Base-by-base conservation (phyloP, 1,139 yeast genomes). In the Diutina catenulata region DNA sequence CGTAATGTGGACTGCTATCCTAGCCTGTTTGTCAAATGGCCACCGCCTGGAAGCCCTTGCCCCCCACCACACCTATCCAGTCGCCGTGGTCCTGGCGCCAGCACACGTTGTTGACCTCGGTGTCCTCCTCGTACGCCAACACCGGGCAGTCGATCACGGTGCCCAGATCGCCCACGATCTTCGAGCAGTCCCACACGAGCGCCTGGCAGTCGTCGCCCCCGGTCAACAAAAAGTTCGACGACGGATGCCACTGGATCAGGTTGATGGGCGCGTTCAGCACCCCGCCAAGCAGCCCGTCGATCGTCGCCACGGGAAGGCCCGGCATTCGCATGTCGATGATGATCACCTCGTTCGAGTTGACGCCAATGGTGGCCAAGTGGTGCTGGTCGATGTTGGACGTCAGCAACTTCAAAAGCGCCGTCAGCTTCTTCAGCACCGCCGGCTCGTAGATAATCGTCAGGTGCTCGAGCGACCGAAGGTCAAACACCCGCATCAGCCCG, bases 131-230 rank as follows among this genome's bases (percentile, higher is more conserved):
- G 49, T 72, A 79, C 8, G 76, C 76, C 39, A 64, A 57, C 10
- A 65, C 62, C 2, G 84, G 82, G 10, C 62, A 52, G 28, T 62
- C 70, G 11, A 60, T 47, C 4, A 56, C 42, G 5, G 45, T 37
- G 4, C 56, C 50, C 11, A 51, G 29, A 11, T 27, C 18, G 4
- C 33, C 26, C 10, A 16, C n/a, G 3, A 26, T 8, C 27, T 41
- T 59, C 63, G 42, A 21, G 14, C 86, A 64, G 55, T 91, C 95
- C 93, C 96, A 87, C 13, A 83, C 64, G 28, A 88, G 60, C 0
- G 84, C 83, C 56, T 87, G 95, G 55, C 95, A 83, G 57, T 88
- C 97, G 53, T 91, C 97, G 19, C 83, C 80, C 15, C 93, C 94
- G 1, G 88, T 73, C 14, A 86, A 65, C 25, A 91, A 58, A 35